Evolutionary conservation across 2,329 filamentous ascomycete genomes (phyloP).

Genomic region (Trichoderma harzianum): DNA sequence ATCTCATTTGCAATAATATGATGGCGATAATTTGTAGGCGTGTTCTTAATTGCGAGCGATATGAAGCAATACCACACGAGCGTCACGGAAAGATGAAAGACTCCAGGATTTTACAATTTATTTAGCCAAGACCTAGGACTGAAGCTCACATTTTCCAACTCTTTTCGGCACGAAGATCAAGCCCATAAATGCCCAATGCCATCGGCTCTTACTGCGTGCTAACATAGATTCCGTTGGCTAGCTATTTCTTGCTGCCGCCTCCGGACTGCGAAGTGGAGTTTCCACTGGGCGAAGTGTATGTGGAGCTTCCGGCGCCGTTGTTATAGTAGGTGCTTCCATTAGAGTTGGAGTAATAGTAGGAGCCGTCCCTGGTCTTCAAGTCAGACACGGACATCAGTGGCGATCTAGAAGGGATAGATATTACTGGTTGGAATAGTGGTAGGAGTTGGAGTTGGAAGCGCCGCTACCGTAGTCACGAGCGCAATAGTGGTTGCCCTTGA

Average conservation of each 20-base stretch:
- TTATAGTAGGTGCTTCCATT: conserved; percentile 69
- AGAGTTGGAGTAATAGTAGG: conserved; percentile 71
- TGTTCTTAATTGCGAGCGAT: background rate
- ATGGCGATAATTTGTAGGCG: background rate
- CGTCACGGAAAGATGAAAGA: background rate
- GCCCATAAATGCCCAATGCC: too few species aligned
- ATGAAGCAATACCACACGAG: background rate
- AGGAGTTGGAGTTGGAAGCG: conserved; percentile 55
- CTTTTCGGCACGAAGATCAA: background rate
- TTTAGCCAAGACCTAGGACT: background rate
- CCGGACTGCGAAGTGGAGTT: conserved; percentile 4
- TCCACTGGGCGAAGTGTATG: conserved; percentile 57
- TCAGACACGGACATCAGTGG: background rate
- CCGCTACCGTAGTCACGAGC: conserved; percentile 58
- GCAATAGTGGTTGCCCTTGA: conserved; percentile 66
- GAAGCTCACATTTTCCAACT: background rate
- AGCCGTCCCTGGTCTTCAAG: conserved; percentile 49
- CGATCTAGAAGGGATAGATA: conserved; percentile 22
- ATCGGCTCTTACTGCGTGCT: background rate
- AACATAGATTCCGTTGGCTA: background rate
- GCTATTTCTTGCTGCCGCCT: conserved; percentile 15
- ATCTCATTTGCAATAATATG: background rate
- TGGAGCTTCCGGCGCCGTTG: conserved; percentile 53
- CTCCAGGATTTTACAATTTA: background rate
- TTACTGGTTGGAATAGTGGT: conserved; percentile 66